phyloP scores from a whole-genome alignment of 768 basidiomycete species.

The Tricholoma matsutake region DNA sequence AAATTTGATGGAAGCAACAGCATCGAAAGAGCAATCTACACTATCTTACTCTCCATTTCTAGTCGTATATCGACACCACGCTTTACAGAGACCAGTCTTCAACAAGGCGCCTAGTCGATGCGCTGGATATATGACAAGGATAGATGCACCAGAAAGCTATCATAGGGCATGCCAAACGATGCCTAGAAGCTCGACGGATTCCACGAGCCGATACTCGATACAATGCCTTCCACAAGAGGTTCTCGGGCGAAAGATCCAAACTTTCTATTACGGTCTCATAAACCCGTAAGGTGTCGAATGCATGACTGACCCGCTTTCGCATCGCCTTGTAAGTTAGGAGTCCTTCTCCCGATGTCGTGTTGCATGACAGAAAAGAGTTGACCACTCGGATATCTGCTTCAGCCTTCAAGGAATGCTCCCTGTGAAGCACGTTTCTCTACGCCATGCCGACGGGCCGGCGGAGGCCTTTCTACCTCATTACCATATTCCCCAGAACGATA shows the following conservation, averaged over 20 bases:
- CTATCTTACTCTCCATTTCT: not conserved
- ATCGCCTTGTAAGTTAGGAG: not conserved
- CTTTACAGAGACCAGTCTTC: not conserved
- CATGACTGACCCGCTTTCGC: not conserved
- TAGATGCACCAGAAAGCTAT: not conserved
- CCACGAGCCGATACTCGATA: not conserved
- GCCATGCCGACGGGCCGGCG: not conserved
- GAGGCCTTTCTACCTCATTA: not conserved
- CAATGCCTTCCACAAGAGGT: not conserved
- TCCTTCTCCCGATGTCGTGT: not conserved
- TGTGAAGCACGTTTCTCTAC: not conserved
- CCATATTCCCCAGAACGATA: not conserved
- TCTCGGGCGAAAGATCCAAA: not conserved
- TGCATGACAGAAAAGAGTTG: not conserved
- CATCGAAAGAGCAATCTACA: not conserved
- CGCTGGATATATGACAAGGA: not conserved
- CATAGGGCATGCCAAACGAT: not conserved
- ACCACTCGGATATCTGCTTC: not conserved
- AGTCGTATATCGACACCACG: not conserved
- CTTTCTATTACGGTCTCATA: not conserved
- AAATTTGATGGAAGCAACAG: not conserved
- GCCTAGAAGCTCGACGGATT: not conserved
- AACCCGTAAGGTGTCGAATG: not conserved
- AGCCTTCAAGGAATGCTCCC: not conserved
- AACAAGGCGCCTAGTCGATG: not conserved